Base-by-base conservation (phyloP, 2,329 filamentous ascomycete species). In the Teratosphaeria pseudoeucalypti region DNA sequence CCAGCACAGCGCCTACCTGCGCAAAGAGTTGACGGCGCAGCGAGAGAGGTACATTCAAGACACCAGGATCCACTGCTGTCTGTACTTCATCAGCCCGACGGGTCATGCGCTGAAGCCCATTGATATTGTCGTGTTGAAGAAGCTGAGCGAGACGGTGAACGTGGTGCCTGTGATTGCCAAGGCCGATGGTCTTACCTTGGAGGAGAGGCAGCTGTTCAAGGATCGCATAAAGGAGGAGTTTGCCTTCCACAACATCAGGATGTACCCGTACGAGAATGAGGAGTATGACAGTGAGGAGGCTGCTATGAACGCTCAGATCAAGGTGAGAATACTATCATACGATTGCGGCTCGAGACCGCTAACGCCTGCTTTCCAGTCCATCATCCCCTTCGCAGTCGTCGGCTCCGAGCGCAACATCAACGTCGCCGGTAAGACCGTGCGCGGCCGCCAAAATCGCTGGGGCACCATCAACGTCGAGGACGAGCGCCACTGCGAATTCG, bases 201-300 rank as follows among this genome's bases (percentile, higher is more conserved):
- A 99, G 78, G 94, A 99, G 84, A 88, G 94, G 69, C 85, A 86
- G 74, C 89, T 88, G 56, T 99, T 99, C 86, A 99, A 99, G 85
- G 90, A 96, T 81, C 73, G 78, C 76, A 99, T 99, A 82, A 96
- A 96, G 88, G 94, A 97, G 82, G 94, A 99, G 77, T 99, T 99
- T 76, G 82, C 89, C 61, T 99, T 99, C 88, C 94, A 99, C 85
- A 97, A 97, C 83, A 85, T 99, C 73, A 92, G 96, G 83, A 99
- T 99, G 94, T 99, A 95, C 82, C 94, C 94, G 62, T 99, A 99
- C 77, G 94, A 99, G 77, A 97, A 96, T 74, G 94, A 99, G 71
- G 94, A 99, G 82, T 88, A 97, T 69, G 94, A 99, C 73, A 89
- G 94, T 65, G 94, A 99, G 81, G 94, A 99, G 81, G 88, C 90